Evolutionary conservation across 2,329 filamentous ascomycete species (phyloP).

Genomic region (Stagonosporopsis rhizophila): DNA sequence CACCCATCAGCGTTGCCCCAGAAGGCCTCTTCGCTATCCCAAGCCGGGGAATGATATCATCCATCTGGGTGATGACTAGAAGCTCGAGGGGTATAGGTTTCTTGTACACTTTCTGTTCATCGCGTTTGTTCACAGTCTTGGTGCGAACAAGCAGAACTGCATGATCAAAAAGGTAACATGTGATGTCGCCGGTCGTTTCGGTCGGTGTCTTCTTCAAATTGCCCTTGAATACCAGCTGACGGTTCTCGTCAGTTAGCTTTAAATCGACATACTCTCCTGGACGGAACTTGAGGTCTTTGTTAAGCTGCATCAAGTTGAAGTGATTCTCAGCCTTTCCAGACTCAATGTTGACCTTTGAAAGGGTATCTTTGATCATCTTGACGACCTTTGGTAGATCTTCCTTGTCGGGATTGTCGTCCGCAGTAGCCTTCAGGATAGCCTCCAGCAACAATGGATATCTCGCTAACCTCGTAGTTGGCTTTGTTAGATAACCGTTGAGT

Average conservation of each 20-base stretch:
- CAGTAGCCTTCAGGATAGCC: conserved; percentile 89
- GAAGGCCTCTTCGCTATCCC: conserved; percentile 86
- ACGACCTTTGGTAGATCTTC: conserved; percentile 92
- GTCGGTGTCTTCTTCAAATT: conserved; percentile 90
- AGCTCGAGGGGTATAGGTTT: conserved; percentile 95
- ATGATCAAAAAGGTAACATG: conserved; percentile 95
- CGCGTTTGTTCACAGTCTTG: conserved; percentile 89
- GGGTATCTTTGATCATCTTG: conserved; percentile 81
- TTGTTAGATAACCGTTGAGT: conserved; percentile 95
- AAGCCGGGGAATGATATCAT: conserved; percentile 84
- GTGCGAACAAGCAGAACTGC: conserved; percentile 89
- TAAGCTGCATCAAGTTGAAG: conserved; percentile 91
- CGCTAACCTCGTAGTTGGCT: conserved; percentile 93
- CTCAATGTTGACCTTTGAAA: conserved; percentile 89
- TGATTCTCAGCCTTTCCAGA: conserved; percentile 97
- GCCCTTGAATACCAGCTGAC: conserved; percentile 93
- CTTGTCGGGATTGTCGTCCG: conserved; percentile 87
- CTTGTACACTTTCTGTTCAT: conserved; percentile 94
- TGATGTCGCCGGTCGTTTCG: conserved; percentile 82
- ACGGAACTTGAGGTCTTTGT: conserved; percentile 89
- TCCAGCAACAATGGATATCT: conserved; percentile 92
- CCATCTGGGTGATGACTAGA: conserved; percentile 94
- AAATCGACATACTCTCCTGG: conserved; percentile 91
- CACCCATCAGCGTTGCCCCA: conserved; percentile 69
- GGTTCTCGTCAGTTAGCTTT: conserved; percentile 90